Conservation (phyloP, 2,329 filamentous ascomycete species). For the Drechslera avenae region DNA sequence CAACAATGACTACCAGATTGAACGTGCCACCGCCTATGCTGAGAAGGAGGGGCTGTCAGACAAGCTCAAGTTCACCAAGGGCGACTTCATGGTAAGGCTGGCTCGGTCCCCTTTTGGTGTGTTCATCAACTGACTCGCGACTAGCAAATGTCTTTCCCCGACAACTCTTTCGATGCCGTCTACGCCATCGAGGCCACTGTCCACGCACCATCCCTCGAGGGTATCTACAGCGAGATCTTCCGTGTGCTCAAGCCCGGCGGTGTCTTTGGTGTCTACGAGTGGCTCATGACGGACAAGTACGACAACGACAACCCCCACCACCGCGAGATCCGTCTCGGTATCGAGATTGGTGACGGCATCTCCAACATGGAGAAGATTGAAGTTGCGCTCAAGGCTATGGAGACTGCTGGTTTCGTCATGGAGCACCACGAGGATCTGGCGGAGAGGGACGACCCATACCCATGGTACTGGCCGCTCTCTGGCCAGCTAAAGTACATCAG, state of each 20-base stretch:
- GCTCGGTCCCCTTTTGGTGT: neutral
- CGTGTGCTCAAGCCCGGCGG: slow-evolving; percentile 95
- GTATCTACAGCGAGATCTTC: slow-evolving; percentile 93
- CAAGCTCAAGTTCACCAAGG: slow-evolving; percentile 87
- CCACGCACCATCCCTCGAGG: slow-evolving; percentile 87
- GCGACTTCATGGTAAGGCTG: slow-evolving; percentile 81
- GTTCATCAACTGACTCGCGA: slow-evolving; percentile 10
- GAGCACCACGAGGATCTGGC: slow-evolving; percentile 87
- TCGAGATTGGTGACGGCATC: slow-evolving; percentile 95
- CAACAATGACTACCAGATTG: slow-evolving; percentile 99
- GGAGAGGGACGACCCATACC: slow-evolving; percentile 71
- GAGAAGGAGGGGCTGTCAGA: slow-evolving; percentile 77
- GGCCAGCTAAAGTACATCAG: slow-evolving; percentile 85
- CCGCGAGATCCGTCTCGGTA: slow-evolving; percentile 87
- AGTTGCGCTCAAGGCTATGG: slow-evolving; percentile 81
- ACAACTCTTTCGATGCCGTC: slow-evolving; percentile 90
- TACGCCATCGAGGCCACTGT: slow-evolving; percentile 98
- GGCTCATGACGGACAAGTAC: slow-evolving; percentile 97
- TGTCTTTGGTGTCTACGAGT: slow-evolving; percentile 96
- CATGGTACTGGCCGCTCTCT: slow-evolving; percentile 93
- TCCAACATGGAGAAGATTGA: slow-evolving; percentile 93
- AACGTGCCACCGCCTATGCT: slow-evolving; percentile 87
- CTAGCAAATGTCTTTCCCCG: slow-evolving; percentile 90
- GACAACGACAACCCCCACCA: slow-evolving; percentile 87
- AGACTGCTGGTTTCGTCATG: slow-evolving; percentile 84